Conservation (phyloP, 1,284 basidiomycete species). For the Sparassis latifolia region DNA sequence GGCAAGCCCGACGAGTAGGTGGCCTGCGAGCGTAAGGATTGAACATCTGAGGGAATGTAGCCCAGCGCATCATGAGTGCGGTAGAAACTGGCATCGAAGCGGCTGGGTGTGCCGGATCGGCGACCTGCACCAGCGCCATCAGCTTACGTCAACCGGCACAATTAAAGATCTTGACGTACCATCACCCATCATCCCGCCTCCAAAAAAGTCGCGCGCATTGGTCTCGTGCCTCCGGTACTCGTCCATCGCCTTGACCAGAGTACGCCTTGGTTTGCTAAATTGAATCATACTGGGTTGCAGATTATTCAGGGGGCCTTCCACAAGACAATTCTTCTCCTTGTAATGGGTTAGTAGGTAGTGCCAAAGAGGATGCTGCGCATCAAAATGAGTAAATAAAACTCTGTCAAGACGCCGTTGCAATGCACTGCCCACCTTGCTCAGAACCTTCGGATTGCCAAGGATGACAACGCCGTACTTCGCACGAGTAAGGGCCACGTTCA, state of each 20-base stretch:
- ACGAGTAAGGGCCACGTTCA: slow-evolving; percentile 96
- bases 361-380: slow-evolving; percentile 87
- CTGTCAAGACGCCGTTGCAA: background rate
- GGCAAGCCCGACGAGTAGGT: slow-evolving; percentile 89
- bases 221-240: slow-evolving; percentile 89
- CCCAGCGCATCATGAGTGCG: slow-evolving; percentile 91
- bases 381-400: background rate
- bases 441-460: slow-evolving; percentile 95
- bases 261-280: slow-evolving; percentile 90
- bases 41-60: slow-evolving; percentile 92
- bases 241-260: slow-evolving; percentile 81
- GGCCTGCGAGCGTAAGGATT: slow-evolving; percentile 90
- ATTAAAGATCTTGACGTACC: slow-evolving; percentile 31
- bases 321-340: slow-evolving; percentile 92
- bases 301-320: slow-evolving; percentile 96
- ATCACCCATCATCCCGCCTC: slow-evolving; percentile 37
- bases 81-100: slow-evolving; percentile 93
- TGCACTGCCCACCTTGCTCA: slow-evolving; percentile 79
- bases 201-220: slow-evolving; percentile 67
- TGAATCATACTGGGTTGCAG: slow-evolving; percentile 98
- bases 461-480: slow-evolving; percentile 99
- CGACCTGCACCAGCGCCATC: slow-evolving; percentile 29
- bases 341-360: slow-evolving; percentile 97
- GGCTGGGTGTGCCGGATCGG: slow-evolving; percentile 79
- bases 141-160: slow-evolving; percentile 16